Percentiles rank a stretch among this genome's conserved stretches.
These are phyloP conservation scores for Odonthalia washingtoniensis DNA, from an alignment of 31 red algal species.

Conservation along the genomic window DNA sequence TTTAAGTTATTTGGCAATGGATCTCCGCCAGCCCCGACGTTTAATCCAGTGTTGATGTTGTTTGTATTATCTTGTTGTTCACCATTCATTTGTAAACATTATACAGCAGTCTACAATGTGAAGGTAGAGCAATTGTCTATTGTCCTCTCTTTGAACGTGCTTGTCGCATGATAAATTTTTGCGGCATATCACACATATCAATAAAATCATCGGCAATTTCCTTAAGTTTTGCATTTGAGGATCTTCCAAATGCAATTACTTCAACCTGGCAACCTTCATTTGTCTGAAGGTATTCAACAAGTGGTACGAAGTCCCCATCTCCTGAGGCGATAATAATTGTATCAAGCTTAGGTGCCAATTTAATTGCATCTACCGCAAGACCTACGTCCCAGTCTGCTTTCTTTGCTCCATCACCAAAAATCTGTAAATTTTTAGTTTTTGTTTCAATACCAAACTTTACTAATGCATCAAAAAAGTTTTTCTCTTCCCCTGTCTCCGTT, in stretches of 20 bases:
- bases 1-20: not conserved
- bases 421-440: constrained; percentile 25
- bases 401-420: constrained; percentile 19
- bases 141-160: not conserved
- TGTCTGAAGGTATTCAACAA: constrained; percentile 11
- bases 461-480: constrained; percentile 16
- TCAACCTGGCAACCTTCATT: constrained; percentile 30
- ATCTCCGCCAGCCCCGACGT: not conserved
- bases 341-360: constrained; percentile 4
- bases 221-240: constrained; percentile 1
- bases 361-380: constrained; percentile 4
- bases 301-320: constrained; percentile 15
- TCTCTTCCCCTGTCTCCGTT: constrained; percentile 7
- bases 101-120: not conserved
- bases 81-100: not conserved
- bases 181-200: constrained; percentile 7
- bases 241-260: constrained; percentile 24
- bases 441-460: constrained; percentile 9
- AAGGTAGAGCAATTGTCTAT: not conserved
- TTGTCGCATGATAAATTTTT: constrained; percentile 10
- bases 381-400: constrained; percentile 27
- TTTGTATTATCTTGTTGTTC: not conserved
- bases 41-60: constrained; percentile 3
- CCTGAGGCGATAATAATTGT: constrained; percentile 23
- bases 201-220: constrained; percentile 14